Percentiles rank a stretch among this genome's conserved stretches.
phyloP scores from a whole-genome alignment of 2,329 filamentous ascomycete genomes.

The Fusarium pininemorale region DNA sequence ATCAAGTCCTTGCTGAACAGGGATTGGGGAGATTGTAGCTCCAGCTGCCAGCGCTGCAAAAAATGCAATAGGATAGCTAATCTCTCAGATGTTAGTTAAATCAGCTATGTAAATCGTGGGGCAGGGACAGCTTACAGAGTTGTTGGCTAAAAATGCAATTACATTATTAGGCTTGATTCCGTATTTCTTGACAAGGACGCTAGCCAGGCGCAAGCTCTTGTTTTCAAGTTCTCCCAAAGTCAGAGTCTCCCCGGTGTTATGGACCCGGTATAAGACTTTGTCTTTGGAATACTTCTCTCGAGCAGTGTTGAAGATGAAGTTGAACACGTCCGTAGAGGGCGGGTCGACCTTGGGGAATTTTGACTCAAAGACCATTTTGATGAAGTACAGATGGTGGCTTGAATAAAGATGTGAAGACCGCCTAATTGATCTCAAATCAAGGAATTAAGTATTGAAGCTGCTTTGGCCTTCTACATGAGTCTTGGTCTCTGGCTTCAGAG shows the following conservation, averaged over 20 bases:
- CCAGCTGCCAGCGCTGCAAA: neutral
- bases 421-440: neutral
- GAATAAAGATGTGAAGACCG: neutral
- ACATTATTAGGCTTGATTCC: neutral
- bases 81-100: neutral
- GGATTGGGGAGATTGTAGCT: neutral
- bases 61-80: neutral
- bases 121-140: neutral
- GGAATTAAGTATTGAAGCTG: neutral
- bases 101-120: accelerated
- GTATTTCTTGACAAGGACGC: neutral
- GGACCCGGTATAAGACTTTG: neutral
- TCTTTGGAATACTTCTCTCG: neutral
- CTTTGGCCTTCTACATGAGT: neutral
- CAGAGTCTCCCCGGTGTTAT: neutral
- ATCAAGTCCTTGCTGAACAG: neutral
- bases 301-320: neutral
- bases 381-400: too few species aligned
- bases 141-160: neutral
- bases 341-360: neutral
- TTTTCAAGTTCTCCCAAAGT: neutral
- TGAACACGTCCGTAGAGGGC: neutral
- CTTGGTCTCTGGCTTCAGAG: neutral
- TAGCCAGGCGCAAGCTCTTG: neutral
- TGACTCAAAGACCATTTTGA: neutral